Base-by-base conservation (phyloP, 2,329 filamentous ascomycete species). In the Cyanodermella asteris region DNA sequence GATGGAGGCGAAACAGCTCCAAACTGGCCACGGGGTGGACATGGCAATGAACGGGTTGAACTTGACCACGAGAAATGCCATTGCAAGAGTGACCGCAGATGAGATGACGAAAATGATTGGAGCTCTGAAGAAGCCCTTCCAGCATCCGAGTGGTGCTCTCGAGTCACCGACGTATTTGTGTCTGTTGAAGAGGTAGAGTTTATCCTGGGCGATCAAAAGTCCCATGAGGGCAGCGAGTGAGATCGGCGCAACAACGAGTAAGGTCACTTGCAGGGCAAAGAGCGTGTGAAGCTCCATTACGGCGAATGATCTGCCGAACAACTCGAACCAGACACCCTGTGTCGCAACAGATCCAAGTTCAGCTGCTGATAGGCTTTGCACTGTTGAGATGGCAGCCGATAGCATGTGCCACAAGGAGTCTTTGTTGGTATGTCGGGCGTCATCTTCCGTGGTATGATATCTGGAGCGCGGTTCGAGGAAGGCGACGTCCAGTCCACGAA, bases 381-480 rank as follows among this genome's bases (percentile, higher is more conserved):
- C 67, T 0, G 82, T 87, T 5, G 70, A 64, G 13, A 93, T 51
- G 5, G 81, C 69, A 9, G 72, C 72, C 18, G 78, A 90, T 18
- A 97, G 58, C 87, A 97, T 94, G 45, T 94, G 82, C 82, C 82
- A 94, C 12, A 94, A 49, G 3, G 65, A 69, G 25, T 62, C 54
- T 29, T 46, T 42, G 28, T 47, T 59, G 2, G 81, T 74, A 46
- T 93, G 80, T 19, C 65, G 66, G 3, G 71, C 59, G 42, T 91
- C 78, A 43, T 97, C 87, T 41, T 91, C 69, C 31, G 78, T 64
- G 1, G 84, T 94, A 43, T 97, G 87, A 40, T 97, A 97, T 29
- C 77, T 60, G 12, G 80, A 64, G 26, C 87, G 64, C 2, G 84
- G 84, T 35, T 71, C 67, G 53, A 78, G 84, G 48, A 94, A 97